Evolutionary conservation across 352 stramenopile genomes (phyloP), one percentile per base, ranked within the genome.

Genomic region (Phytophthora gonapodyides): DNA sequence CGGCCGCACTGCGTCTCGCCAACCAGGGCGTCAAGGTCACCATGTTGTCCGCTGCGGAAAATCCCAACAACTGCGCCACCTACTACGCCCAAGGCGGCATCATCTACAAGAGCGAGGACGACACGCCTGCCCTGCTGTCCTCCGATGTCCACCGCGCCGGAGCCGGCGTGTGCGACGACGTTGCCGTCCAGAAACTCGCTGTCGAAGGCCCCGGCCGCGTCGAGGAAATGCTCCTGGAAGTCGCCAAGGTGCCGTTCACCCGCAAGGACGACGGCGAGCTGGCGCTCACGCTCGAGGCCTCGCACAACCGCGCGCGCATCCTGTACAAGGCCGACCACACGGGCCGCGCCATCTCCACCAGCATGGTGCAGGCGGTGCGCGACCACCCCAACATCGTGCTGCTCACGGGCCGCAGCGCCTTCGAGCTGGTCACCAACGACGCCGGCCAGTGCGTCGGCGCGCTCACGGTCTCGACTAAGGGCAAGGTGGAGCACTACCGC

Each of bases 1-100:
- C 83, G 8, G 73, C 87, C 4, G 87, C 87, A 19, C 71, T 96
- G 24, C 82, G 86, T n/a, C 71, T 92, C 11, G 87, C 87, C 5
- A 80, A 88, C 34, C 69, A 80, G 16, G 87, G 87, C 24, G 41
- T 96, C 46, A 78, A 80, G 24, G 87, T 96, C n/a, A 92, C 82
- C 0, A 90, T 96, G 76, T 59, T 96, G 17, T 68, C 84, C 12
- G 80, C 85, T 8, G 80, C 87, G 1, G 59, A 87, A 41, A 72
- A 96, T 58, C 74, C 76, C 13, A 78, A 87, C 64, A 86, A 98
- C 71, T 98, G 93, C 70, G 98, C 98, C 57, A 98, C 89, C 2
- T 98, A 94, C 62, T 98, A 94, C 78, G 96, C 96, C 4, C 96
- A 98, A 65, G 96, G 96, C 24, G 96, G 96, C 5, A 98, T 98